phyloP scores from a whole-genome alignment of 1,284 basidiomycete species.

The Cutaneotrichosporon cutaneum region DNA sequence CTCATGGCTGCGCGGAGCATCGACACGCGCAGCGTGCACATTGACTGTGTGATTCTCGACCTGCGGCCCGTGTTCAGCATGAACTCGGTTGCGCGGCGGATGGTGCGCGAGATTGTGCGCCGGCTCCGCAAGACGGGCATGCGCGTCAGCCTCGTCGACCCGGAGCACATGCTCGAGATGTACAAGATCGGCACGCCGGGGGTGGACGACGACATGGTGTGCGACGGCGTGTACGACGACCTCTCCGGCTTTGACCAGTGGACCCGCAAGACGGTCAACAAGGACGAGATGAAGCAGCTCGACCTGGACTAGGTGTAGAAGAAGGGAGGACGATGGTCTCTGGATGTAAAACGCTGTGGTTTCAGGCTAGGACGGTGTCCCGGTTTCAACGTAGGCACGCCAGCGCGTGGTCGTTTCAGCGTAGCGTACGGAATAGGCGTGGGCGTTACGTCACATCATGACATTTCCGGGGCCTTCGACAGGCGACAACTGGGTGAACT shows the following conservation, averaged over 20 bases:
- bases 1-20: constrained; percentile 13
- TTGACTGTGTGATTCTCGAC: constrained; percentile 21
- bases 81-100: constrained; percentile 15
- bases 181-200: not conserved
- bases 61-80: constrained; percentile 19
- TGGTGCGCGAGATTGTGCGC: constrained; percentile 19
- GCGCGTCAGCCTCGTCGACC: constrained; percentile 18
- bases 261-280: constrained; percentile 5
- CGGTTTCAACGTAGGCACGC: too few species aligned
- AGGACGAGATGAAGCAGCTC: constrained; percentile 6
- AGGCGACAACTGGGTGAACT: too few species aligned
- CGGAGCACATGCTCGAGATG: constrained; percentile 17
- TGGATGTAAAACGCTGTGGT: too few species aligned
- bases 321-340: not conserved
- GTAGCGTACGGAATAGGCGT: too few species aligned
- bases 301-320: not conserved
- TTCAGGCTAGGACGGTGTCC: too few species aligned
- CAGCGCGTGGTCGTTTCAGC: too few species aligned
- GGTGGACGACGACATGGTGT: constrained; percentile 6
- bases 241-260: constrained; percentile 12
- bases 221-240: constrained; percentile 15
- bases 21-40: not conserved
- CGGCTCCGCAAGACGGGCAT: constrained; percentile 17
- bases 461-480: too few species aligned
- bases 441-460: too few species aligned